Percentiles rank a stretch among this genome's conserved stretches.
These are phyloP conservation scores for Suillus subalutaceus DNA, from an alignment of 768 basidiomycete genomes.

Conservation along the genomic window DNA sequence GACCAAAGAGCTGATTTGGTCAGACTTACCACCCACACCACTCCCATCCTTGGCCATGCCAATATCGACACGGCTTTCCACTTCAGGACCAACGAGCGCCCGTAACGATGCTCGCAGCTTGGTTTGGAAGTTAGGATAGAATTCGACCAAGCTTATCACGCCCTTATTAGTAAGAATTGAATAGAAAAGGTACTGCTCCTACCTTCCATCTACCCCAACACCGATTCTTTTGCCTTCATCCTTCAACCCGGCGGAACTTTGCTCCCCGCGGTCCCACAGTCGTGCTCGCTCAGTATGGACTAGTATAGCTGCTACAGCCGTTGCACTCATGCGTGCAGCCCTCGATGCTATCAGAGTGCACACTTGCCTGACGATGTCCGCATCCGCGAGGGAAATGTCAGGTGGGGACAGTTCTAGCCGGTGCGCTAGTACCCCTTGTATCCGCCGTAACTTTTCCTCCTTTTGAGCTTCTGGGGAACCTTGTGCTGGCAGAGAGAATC, in stretches of 20 bases:
- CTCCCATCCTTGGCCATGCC: conserved; percentile 97
- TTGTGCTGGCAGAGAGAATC: conserved; percentile 30
- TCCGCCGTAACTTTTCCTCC: conserved; percentile 47
- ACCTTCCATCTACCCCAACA: conserved; percentile 96
- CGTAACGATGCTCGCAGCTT: conserved; percentile 74
- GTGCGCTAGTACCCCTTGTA: conserved; percentile 63
- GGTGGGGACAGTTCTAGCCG: conserved; percentile 46
- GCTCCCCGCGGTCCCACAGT: conserved; percentile 44
- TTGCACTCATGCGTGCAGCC: conserved; percentile 82
- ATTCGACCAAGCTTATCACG: conserved; percentile 76
- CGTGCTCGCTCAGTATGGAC: conserved; percentile 77
- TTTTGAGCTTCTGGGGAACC: conserved; percentile 5
- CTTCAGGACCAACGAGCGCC: conserved; percentile 75
- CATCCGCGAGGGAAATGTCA: conserved; percentile 60
- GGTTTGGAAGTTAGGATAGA: conserved; percentile 86
- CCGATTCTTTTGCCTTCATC: conserved; percentile 56
- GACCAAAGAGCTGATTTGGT: conserved; percentile 2
- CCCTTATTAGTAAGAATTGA: conserved; percentile 2
- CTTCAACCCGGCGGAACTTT: conserved; percentile 13
- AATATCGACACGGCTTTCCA: conserved; percentile 80
- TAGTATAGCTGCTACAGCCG: conserved; percentile 84
- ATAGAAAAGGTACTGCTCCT: conserved; percentile 15
- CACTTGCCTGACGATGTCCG: conserved; percentile 83
- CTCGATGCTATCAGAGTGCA: conserved; percentile 77
- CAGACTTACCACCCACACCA: conserved; percentile 88